Evolutionary conservation across 1,284 basidiomycete genomes (phyloP), one percentile per base, ranked within the genome.

Genomic region (Naganishia cerealis): DNA sequence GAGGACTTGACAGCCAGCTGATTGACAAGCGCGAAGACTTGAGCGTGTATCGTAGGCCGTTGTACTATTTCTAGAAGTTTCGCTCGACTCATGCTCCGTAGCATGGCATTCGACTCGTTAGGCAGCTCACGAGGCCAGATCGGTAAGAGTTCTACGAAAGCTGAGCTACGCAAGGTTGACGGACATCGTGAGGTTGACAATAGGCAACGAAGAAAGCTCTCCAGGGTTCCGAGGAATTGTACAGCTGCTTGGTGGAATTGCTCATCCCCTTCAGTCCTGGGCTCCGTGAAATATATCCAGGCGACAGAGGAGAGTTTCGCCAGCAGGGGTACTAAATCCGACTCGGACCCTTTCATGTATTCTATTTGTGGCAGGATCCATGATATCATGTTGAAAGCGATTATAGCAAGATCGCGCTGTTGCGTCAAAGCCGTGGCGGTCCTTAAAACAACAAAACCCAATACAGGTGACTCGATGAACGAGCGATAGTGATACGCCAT

Each of bases 341-440:
- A 24, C 21, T 63, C 61, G 24, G 61, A 39, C 6, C 39, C 50
- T 26, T 43, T 63, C n/a, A 21, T 16, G 48, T 21, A 36, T 16
- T 39, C 26, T 38, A 77, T 58, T 36, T 83, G 77, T 13, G 80
- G 80, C 69, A 94, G 87, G 0, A 85, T 85, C 90, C 91, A 94
- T 63, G 87, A 85, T 16, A 94, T 81, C 56, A 95, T 84, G 0
- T 88, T 89, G 71, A 90, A 86, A 0, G 89, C 88, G 6, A 87
- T 82, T 36, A 81, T 82, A 12, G 85, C 84, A 7, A 96, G 83
- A 74, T 94, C 91, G 15, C 81, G 80, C 72, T 92, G 87, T 0
- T 81, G 77, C 54, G 96, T 81, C 26, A 94, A 80, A 0, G 86
- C 83, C 10, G 86, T 82, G 7, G 87, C 84, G 26, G 90, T 87